phyloP scores from a whole-genome alignment of 2,329 filamentous ascomycete species.

The Aspergillus pseudotamarii region DNA sequence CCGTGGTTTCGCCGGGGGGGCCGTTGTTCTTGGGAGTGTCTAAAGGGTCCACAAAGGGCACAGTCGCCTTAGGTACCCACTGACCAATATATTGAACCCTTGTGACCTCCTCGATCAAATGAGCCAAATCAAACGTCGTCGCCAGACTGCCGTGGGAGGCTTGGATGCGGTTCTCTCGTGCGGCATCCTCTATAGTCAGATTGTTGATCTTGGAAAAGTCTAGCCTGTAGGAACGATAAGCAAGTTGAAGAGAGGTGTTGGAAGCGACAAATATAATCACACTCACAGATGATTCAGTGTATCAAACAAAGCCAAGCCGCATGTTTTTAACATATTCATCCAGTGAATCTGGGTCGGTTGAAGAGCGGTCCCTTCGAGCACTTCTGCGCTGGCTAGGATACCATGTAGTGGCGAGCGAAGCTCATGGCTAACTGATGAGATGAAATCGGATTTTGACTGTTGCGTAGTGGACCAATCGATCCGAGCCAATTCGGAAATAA shows the following conservation, averaged over 20 bases:
- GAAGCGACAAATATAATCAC: too few species aligned
- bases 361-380: slow-evolving; percentile 49
- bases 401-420: slow-evolving; percentile 52
- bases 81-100: slow-evolving; percentile 32
- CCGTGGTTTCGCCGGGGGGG: slow-evolving; percentile 21
- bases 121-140: slow-evolving; percentile 35
- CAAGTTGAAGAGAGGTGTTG: background rate
- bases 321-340: slow-evolving; percentile 53
- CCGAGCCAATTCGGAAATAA: slow-evolving; percentile 39
- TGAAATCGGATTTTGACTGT: slow-evolving; percentile 55
- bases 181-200: slow-evolving; percentile 20
- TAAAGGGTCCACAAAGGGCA: background rate
- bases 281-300: slow-evolving; percentile 44
- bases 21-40: background rate
- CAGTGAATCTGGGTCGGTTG: slow-evolving; percentile 47
- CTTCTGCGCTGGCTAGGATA: slow-evolving; percentile 52
- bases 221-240: slow-evolving; percentile 19
- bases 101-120: slow-evolving; percentile 34
- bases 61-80: slow-evolving; percentile 11
- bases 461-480: slow-evolving; percentile 40
- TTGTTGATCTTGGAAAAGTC: slow-evolving; percentile 43
- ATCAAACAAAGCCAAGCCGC: slow-evolving; percentile 54
- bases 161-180: slow-evolving; percentile 13
- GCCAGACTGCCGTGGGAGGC: slow-evolving; percentile 24
- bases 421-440: slow-evolving; percentile 57